A percentile compares a stretch with the other conserved stretches of the same genome.
phyloP scores from a whole-genome alignment of 2,329 filamentous ascomycete species.

The Phaeophleospora eucalypticola region DNA sequence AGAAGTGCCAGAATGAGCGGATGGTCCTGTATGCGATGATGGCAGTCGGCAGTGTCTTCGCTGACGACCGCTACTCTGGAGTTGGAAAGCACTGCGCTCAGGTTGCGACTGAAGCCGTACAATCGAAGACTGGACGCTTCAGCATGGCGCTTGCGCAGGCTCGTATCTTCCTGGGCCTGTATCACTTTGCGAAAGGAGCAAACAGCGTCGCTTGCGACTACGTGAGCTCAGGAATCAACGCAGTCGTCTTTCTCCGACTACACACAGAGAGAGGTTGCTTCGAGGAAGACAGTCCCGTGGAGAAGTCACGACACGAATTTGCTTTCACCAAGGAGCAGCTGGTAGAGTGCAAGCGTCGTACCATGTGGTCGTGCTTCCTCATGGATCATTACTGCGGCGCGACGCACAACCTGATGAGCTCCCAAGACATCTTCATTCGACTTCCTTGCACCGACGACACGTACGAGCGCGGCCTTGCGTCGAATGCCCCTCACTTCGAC shows the following conservation, averaged over 20 bases:
- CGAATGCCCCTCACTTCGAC: constrained; percentile 59
- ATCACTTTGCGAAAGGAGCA: constrained; percentile 60
- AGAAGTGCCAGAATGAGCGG: constrained; percentile 42
- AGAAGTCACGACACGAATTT: constrained; percentile 22
- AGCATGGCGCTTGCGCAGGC: constrained; percentile 64
- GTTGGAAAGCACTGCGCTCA: constrained; percentile 47
- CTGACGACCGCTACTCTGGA: constrained; percentile 41
- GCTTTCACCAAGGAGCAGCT: constrained; percentile 38
- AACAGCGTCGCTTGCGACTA: constrained; percentile 60
- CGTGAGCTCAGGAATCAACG: constrained; percentile 58
- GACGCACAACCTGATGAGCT: constrained; percentile 52
- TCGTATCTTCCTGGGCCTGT: constrained; percentile 62
- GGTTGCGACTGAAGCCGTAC: constrained; percentile 56
- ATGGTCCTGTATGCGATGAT: constrained; percentile 60
- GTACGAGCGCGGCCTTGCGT: constrained; percentile 59
- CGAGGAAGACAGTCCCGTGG: constrained; percentile 11
- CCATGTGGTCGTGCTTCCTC: constrained; percentile 68
- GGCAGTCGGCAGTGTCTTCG: constrained; percentile 55
- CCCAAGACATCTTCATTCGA: constrained; percentile 63
- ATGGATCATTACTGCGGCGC: constrained; percentile 61
- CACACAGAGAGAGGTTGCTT: constrained; percentile 55
- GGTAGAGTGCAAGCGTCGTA: constrained; percentile 64
- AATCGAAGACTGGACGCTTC: constrained; percentile 49
- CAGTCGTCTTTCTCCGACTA: constrained; percentile 51
- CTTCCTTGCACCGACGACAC: constrained; percentile 59